phyloP scores from a whole-genome alignment of 2,329 filamentous ascomycete genomes.

The Myriosclerotinia scirpicola region DNA sequence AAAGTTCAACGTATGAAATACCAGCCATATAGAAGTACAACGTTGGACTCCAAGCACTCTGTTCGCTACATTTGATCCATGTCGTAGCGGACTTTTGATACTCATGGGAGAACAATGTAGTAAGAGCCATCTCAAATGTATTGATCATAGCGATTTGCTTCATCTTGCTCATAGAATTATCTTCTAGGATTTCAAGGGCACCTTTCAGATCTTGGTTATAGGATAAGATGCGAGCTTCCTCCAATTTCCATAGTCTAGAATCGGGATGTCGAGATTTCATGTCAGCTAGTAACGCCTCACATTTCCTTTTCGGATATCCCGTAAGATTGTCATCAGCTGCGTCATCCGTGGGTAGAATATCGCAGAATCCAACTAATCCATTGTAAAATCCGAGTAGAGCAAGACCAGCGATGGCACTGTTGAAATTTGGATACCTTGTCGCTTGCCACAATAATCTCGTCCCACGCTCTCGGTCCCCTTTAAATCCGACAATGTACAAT shows the following conservation, averaged over 20 bases:
- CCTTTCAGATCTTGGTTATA: conserved; percentile 64
- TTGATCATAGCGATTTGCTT: conserved; percentile 85
- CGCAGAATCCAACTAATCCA: conserved; percentile 78
- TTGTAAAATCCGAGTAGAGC: conserved; percentile 86
- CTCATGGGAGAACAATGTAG: conserved; percentile 74
- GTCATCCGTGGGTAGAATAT: conserved; percentile 71
- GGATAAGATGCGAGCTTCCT: conserved; percentile 77
- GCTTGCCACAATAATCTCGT: conserved; percentile 88
- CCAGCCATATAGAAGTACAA: conserved; percentile 90
- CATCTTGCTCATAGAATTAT: conserved; percentile 66
- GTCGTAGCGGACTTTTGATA: conserved; percentile 72
- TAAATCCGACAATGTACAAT: conserved; percentile 85
- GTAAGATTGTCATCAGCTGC: conserved; percentile 58
- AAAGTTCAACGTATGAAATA: conserved; percentile 75
- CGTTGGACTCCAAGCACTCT: conserved; percentile 89
- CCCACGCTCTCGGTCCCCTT: conserved; percentile 80
- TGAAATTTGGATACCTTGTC: conserved; percentile 81
- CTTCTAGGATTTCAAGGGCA: conserved; percentile 64
- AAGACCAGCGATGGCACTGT: conserved; percentile 85
- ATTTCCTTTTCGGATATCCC: conserved; percentile 70
- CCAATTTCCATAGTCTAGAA: conserved; percentile 81
- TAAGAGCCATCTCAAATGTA: conserved; percentile 79
- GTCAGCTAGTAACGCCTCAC: conserved; percentile 63
- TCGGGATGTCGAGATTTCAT: conserved; percentile 80
- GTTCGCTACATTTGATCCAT: conserved; percentile 72